Conservation (phyloP, 305 asterid genomes). For the Fraxinus sp. region DNA sequence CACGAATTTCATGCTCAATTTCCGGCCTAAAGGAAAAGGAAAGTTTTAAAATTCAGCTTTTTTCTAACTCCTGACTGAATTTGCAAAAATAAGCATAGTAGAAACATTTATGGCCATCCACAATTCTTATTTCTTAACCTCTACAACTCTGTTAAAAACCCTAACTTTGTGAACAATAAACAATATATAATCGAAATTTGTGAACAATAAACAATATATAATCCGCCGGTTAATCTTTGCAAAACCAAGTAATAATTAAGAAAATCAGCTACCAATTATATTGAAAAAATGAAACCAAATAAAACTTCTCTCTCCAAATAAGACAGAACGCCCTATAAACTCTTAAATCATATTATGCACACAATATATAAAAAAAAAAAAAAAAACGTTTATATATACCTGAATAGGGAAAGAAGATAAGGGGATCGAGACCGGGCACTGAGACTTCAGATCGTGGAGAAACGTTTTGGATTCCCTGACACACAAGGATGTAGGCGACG, state of each 20-base stretch:
- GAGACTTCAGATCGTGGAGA: slow-evolving; percentile 47
- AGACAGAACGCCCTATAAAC: background rate
- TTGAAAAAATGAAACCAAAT: background rate
- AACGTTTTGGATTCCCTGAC: slow-evolving; percentile 30
- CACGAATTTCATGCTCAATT: background rate
- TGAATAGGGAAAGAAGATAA: slow-evolving; percentile 32
- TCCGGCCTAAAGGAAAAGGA: background rate
- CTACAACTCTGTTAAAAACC: background rate
- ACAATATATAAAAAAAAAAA: background rate
- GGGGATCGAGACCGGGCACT: slow-evolving; percentile 38
- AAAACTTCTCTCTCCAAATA: background rate
- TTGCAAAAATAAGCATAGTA: background rate
- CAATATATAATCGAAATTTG: background rate
- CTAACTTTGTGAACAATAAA: background rate
- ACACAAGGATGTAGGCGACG: slow-evolving; percentile 25
- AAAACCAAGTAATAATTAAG: background rate
- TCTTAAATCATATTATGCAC: background rate
- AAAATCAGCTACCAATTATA: background rate
- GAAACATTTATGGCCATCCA: background rate
- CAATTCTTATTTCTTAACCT: background rate
- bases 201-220: no score
- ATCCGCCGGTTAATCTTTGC: background rate
- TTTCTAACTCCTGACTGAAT: background rate
- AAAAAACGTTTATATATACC: slow-evolving; percentile 24
- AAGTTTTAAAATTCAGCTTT: background rate